These are phyloP conservation scores for Calonectria honghensis DNA, from an alignment of 2,329 filamentous ascomycete genomes.

Conservation along the genomic window DNA sequence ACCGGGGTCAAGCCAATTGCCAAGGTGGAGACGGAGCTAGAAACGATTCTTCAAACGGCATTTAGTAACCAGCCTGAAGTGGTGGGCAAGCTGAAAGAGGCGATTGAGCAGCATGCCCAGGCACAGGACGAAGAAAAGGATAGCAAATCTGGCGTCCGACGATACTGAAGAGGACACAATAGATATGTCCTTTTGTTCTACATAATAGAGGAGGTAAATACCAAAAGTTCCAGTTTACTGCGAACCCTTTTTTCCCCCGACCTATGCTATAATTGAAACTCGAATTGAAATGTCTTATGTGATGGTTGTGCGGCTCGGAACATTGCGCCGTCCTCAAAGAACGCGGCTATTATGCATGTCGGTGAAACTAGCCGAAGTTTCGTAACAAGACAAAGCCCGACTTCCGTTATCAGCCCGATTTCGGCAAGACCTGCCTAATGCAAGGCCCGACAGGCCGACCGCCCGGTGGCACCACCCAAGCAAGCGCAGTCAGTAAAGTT, in stretches of 20 bases:
- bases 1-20: constrained; percentile 69
- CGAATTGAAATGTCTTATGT: background rate
- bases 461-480: constrained; percentile 15
- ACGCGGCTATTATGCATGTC: constrained; percentile 19
- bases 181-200: background rate
- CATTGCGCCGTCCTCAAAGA: background rate
- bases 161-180: constrained; percentile 50
- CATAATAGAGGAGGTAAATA: constrained; percentile 30
- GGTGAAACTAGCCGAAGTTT: constrained; percentile 33
- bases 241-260: background rate
- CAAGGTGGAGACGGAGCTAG: constrained; percentile 74
- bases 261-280: background rate
- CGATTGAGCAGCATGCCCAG: constrained; percentile 74
- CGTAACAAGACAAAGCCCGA: constrained; percentile 21
- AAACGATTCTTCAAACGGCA: constrained; percentile 72
- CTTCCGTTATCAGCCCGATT: constrained; percentile 35
- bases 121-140: constrained; percentile 68
- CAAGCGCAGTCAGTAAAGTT: constrained; percentile 24
- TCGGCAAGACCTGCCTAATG: constrained; percentile 35
- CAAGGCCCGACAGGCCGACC: constrained; percentile 23
- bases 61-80: constrained; percentile 78
- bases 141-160: constrained; percentile 58
- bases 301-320: constrained; percentile 3
- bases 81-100: constrained; percentile 76
- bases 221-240: constrained; percentile 29